Base-by-base conservation (phyloP, 352 stramenopile genomes). In the Globisporangium perplexum region DNA sequence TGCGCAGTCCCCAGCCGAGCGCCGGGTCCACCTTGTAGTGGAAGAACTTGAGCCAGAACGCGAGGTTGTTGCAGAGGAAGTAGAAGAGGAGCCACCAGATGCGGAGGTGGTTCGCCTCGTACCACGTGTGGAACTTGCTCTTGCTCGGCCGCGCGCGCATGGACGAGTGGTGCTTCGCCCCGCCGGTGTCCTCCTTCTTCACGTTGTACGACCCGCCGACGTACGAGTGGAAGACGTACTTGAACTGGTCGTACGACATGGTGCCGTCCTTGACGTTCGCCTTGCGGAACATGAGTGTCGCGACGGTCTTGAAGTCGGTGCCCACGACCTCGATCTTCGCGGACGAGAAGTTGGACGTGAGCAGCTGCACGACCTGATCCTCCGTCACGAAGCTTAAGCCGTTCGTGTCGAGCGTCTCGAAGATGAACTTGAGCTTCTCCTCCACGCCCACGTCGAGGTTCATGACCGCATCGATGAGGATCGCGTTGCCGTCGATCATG, bases 401-500 rank as follows among this genome's bases (percentile, higher is more conserved):
- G 47, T 83, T 66, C 0, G 66, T 62, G 55, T 93, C 83, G 7
- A 93, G 66, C 33, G 80, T 90, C 45, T 93, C 80, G 43, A 93
- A 93, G 55, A 93, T 93, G 57, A 91, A 91, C 26, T 65, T 74
- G 38, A 93, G 68, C 49, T 91, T 93, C 41, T 89, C 78, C 44
- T 93, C 77, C 3, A 60, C 75, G 42, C 63, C 74, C 3, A 93
- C 77, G 45, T 91, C 68, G 14, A 93, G 63, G 20, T 90, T 76
- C 67, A 93, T 69, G 15, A 88, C 79, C n/a, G 78, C 79, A 54
- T 91, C 80, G 24, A 93, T 87, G 20, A 93, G 60, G 45, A 90
- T 83, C 38, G 83, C 80, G 43, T 88, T 87, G 44, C 76, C 74
- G 31, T 93, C 71, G 46, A 93, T 82, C 52, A 67, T 62, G 31